Evolutionary conservation across 2,329 filamentous ascomycete species (phyloP).

Genomic region (Talaromyces funiculosus): DNA sequence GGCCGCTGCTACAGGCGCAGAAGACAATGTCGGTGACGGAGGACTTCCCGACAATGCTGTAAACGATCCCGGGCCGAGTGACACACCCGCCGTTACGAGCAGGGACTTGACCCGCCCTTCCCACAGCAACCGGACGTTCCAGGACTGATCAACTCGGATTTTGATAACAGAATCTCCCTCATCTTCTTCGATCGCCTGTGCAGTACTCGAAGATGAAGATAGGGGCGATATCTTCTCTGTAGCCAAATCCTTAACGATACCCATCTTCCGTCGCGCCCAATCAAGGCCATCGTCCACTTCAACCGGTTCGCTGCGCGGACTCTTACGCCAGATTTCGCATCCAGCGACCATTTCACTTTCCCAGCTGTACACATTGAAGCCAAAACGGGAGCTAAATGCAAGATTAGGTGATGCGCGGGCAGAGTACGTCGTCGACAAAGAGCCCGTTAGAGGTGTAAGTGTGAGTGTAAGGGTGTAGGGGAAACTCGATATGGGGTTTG

Average conservation of each 20-base stretch:
- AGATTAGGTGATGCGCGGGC: constrained; percentile 79
- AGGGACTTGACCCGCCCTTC: constrained; percentile 89
- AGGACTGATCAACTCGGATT: constrained; percentile 80
- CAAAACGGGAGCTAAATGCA: constrained; percentile 82
- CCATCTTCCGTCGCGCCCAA: constrained; percentile 37
- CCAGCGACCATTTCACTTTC: constrained; percentile 91
- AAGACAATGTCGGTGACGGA: constrained; percentile 20
- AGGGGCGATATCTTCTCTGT: constrained; percentile 16
- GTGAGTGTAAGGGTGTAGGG: constrained; percentile 92
- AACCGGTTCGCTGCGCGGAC: constrained; percentile 10
- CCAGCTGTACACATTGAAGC: constrained; percentile 98
- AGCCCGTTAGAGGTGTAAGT: constrained; percentile 89
- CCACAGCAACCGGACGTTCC: constrained; percentile 82
- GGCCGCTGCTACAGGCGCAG: constrained; percentile 4
- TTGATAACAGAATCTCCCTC: constrained; percentile 76
- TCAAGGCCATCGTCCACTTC: constrained; percentile 39
- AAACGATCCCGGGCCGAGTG: constrained; percentile 57
- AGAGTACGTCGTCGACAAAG: constrained; percentile 83
- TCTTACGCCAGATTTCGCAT: constrained; percentile 81
- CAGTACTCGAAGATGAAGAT: constrained; percentile 16
- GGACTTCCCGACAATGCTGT: constrained; percentile 24
- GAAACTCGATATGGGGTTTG: constrained; percentile 58
- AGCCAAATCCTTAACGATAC: constrained; percentile 22
- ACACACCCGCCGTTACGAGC: constrained; percentile 83
- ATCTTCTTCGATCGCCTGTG: constrained; percentile 17